phyloP scores from a whole-genome alignment of 106 monocot genomes.

The Acorus calamus region DNA sequence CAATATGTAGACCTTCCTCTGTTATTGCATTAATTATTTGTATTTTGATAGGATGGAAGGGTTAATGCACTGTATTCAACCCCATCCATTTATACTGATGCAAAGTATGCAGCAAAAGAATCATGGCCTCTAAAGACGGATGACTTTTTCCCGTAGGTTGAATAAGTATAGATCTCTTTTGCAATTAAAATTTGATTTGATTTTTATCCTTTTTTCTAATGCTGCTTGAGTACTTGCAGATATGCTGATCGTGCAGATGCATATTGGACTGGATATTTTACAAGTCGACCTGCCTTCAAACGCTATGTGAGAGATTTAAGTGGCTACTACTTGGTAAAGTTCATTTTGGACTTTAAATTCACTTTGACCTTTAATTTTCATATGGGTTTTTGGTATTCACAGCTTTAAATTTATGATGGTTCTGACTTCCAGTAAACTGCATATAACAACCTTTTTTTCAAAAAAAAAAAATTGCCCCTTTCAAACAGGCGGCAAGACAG shows the following conservation, averaged over 20 bases:
- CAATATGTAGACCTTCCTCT: neutral
- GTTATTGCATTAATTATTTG: neutral
- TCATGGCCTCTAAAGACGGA: slow-evolving; percentile 84
- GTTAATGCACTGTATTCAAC: slow-evolving; percentile 97
- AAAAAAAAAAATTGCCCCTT: neutral
- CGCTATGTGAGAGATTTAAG: slow-evolving; percentile 84
- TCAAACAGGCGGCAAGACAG: slow-evolving; percentile 71
- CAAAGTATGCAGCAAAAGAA: slow-evolving; percentile 76
- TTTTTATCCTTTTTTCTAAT: slow-evolving; percentile 4
- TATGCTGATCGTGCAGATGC: slow-evolving; percentile 89
- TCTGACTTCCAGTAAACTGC: neutral
- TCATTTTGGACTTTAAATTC: slow-evolving; percentile 3
- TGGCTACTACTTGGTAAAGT: slow-evolving; percentile 71
- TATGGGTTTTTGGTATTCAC: slow-evolving; percentile 1
- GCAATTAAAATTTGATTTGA: slow-evolving; percentile 3
- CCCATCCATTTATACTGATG: slow-evolving; percentile 94
- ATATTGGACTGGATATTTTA: slow-evolving; percentile 98
- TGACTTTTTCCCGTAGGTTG: slow-evolving; percentile 93
- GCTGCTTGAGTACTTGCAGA: slow-evolving; percentile 16
- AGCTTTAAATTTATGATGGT: neutral
- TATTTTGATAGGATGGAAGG: slow-evolving; percentile 73
- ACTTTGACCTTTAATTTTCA: slow-evolving; percentile 1
- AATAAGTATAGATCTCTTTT: neutral
- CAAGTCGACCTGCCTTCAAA: slow-evolving; percentile 86
- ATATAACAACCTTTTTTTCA: neutral